Evolutionary conservation across 441 rosid genomes (phyloP), one percentile per base, ranked within the genome.

Genomic region (Erysimum pusillum): DNA sequence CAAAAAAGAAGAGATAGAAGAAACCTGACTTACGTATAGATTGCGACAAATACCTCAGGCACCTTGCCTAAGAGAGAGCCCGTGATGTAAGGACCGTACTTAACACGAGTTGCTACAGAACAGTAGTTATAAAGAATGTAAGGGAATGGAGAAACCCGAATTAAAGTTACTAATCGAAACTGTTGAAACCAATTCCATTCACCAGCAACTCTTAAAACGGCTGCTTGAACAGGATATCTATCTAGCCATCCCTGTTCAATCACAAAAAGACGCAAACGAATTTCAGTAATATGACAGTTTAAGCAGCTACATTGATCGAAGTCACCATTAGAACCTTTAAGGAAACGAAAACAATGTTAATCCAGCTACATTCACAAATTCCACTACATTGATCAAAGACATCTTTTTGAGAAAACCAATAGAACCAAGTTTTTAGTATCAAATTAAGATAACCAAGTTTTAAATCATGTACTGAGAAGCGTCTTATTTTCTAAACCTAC

Each of bases 81-180:
- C 1, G 83, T 85, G 58, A 95, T 72, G 82, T 93, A 95, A 54
- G 99, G 99, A 89, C 91, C 84, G 74, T 93, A 95, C 71, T 78
- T 87, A 86, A 95, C 86, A 71, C 88, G 87, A 25, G 99, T 93
- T 38, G 90, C 89, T 62, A 88, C 97, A 41, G 92, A 71, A 45
- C 94, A 97, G 80, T 95, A 95, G 85, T 93, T 95, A 87, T 91
- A 95, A 77, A 95, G 85, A 54, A 97, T 95, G 92, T 95, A 95
- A 0, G 99, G 99, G 83, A 95, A 95, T 46, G 99, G 99, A 35
- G 99, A 95, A 70, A 95, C 74, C 80, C 99, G 84, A 79, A 93
- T 93, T 74, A 95, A 79, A 4, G 98, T 95, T 62, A 95, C 98
- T 38, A 91, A 88, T 76, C 83, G 83, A 72, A 95, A 95, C 82